A percentile compares a stretch with the other conserved stretches of the same genome.
Evolutionary conservation across 1,284 basidiomycete species (phyloP).

Genomic region (Stereum hirsutum): DNA sequence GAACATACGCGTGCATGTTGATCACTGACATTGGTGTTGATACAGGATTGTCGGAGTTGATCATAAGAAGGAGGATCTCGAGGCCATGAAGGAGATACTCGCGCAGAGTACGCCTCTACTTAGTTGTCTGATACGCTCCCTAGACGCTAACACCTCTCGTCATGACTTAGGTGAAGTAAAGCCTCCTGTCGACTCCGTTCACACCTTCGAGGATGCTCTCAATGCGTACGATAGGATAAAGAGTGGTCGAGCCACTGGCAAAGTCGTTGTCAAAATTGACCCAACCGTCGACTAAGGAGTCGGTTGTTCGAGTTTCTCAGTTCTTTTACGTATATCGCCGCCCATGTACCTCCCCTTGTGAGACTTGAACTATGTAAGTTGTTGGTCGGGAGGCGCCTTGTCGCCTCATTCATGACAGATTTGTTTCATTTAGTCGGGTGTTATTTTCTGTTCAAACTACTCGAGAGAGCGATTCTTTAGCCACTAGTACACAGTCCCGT

Average conservation of each 20-base stretch:
- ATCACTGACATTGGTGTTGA: background rate
- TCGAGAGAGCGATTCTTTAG: background rate
- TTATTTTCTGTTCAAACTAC: background rate
- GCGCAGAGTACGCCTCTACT: constrained; percentile 27
- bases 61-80: constrained; percentile 25
- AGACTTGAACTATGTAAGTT: background rate
- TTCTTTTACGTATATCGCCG: background rate
- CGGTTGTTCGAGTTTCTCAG: background rate
- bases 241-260: constrained; percentile 48
- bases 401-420: no score
- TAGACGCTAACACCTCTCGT: constrained; percentile 2
- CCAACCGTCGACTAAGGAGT: background rate
- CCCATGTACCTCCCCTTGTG: background rate
- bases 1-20: background rate
- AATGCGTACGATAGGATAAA: constrained; percentile 55
- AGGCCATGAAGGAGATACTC: constrained; percentile 27
- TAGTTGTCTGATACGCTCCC: background rate
- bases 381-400: no score
- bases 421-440: no score
- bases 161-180: constrained; percentile 36
- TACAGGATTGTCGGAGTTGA: constrained; percentile 22
- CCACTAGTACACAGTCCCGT: background rate
- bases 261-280: constrained; percentile 43
- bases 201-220: constrained; percentile 42
- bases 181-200: constrained; percentile 53